Evolutionary conservation across 371 early-diverging fungal species (phyloP), one percentile per base, ranked within the genome.

Genomic region (Mortierella sp.): DNA sequence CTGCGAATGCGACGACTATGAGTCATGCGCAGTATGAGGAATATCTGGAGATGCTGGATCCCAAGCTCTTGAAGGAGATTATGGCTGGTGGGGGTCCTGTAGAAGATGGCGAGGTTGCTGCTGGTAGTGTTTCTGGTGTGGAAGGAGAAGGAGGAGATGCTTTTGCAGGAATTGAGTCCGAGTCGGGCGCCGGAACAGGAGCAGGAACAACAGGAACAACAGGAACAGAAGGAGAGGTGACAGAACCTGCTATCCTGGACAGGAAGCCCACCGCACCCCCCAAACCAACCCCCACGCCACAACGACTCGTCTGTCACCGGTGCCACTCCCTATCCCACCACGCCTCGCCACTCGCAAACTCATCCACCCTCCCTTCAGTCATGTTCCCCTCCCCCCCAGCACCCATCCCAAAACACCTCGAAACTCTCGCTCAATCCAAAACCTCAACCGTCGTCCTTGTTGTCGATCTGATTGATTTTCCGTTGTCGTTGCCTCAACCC

Each of bases 281-380:
- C 16, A 50, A 50, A 16, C 50, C 50, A 50, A 31, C 43, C 75
- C 1, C 19, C 28, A 40, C 72, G 0, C 67, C 78, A 10, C 5
- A 70, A 14, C 53, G 86, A 6, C 28, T 86, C 1, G 48, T 86
- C 70, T 86, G 86, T 51, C 77, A 81, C 21, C 79, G 86, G 10
- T 86, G 86, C 43, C 86, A 86, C 34, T 86, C 86, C 0, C 75
- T 86, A n/a, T 67, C 76, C 21, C 82, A 86, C 31, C 86, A 86
- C 43, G 72, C 74, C 16, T 79, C 86, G 0, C 86, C 82, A 0
- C 48, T 79, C 55, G 74, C 76, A 16, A 72, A 78, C 53, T 71
- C 77, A 9, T 74, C 77, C 0, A 53, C 51, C 3, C 61, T 76
- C 6, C 64, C 85, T 5, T 76, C 81, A 0, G 64, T 48, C 21